Evolutionary conservation across 345 rosid species (phyloP).

Genomic region (Moringa oleifera): DNA sequence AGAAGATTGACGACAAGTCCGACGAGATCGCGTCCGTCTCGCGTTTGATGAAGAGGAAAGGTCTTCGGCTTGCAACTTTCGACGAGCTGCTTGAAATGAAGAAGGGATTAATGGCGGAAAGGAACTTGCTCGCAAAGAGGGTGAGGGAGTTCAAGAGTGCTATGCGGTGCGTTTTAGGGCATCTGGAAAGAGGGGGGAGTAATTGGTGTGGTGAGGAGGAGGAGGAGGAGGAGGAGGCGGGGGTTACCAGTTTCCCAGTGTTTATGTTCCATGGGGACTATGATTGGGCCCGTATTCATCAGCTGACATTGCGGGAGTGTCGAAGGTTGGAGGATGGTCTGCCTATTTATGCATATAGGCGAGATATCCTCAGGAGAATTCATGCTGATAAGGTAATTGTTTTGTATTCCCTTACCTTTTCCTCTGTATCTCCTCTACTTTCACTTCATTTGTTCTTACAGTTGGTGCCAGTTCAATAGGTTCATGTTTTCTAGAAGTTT

Average conservation of each 20-base stretch:
- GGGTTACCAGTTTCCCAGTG: too few relatives aligned
- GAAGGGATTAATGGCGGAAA: slow-evolving; percentile 34
- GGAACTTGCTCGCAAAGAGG: slow-evolving; percentile 32
- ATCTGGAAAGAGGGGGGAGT: slow-evolving; percentile 26
- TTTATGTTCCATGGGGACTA: slow-evolving; percentile 28
- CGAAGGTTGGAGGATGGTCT: slow-evolving; percentile 66
- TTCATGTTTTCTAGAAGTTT: too few relatives aligned
- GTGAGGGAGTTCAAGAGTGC: slow-evolving; percentile 50
- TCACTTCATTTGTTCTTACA: too few relatives aligned
- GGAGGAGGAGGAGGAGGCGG: slow-evolving; percentile 21
- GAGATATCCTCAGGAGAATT: slow-evolving; percentile 42
- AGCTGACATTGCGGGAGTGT: slow-evolving; percentile 58
- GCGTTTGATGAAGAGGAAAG: slow-evolving; percentile 5
- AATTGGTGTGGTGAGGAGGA: slow-evolving; percentile 8
- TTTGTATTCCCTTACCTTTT: not conserved
- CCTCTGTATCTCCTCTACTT: too few relatives aligned
- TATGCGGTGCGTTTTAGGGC: slow-evolving; percentile 41
- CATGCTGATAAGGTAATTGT: slow-evolving; percentile 44
- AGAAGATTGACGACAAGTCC: slow-evolving; percentile 19
- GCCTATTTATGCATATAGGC: slow-evolving; percentile 61
- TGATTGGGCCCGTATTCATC: slow-evolving; percentile 53
- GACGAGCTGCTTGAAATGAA: slow-evolving; percentile 14
- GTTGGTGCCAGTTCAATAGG: too few relatives aligned
- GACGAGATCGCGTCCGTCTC: slow-evolving; percentile 24
- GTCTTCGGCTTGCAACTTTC: not conserved